A percentile compares a stretch with the other conserved stretches of the same genome.
Conservation (phyloP, 441 rosid species). For the Codiaeum variegatum region DNA sequence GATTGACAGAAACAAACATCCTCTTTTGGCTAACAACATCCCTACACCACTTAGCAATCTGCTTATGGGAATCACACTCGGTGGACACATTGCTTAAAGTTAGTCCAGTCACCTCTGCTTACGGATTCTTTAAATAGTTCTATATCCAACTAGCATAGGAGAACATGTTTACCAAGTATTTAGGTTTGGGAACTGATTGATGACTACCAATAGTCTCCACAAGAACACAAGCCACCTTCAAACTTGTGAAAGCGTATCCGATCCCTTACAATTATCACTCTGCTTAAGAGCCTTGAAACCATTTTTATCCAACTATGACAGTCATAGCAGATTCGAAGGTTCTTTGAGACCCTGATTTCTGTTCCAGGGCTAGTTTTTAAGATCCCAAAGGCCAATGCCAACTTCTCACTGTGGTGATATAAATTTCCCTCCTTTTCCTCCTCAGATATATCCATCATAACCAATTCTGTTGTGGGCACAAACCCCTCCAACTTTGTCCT, state of each 20-base stretch:
- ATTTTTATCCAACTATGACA: conserved; percentile 75
- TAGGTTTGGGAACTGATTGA: background rate
- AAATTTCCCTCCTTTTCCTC: conserved; percentile 79
- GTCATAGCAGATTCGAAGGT: conserved; percentile 67
- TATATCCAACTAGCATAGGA: background rate
- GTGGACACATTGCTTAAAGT: conserved; percentile 1
- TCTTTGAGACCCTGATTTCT: conserved; percentile 63
- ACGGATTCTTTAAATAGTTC: background rate
- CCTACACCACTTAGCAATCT: background rate
- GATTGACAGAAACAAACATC: background rate
- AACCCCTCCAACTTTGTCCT: conserved; percentile 51
- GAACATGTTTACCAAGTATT: conserved; percentile 3
- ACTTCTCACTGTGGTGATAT: conserved; percentile 69
- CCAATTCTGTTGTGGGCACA: conserved; percentile 59
- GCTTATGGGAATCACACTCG: background rate
- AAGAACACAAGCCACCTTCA: conserved; percentile 76
- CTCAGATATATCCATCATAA: conserved; percentile 78
- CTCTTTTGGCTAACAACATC: background rate
- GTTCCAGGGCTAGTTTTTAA: conserved; percentile 63
- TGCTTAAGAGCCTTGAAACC: conserved; percentile 55
- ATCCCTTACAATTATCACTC: conserved; percentile 69
- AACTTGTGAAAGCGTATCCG: conserved; percentile 75
- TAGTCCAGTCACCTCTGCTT: background rate
- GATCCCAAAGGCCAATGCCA: conserved; percentile 70
- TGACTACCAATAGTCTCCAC: conserved; percentile 69